phyloP scores from a whole-genome alignment of 2,329 filamentous ascomycete genomes.

The Anisogramma anomala region DNA sequence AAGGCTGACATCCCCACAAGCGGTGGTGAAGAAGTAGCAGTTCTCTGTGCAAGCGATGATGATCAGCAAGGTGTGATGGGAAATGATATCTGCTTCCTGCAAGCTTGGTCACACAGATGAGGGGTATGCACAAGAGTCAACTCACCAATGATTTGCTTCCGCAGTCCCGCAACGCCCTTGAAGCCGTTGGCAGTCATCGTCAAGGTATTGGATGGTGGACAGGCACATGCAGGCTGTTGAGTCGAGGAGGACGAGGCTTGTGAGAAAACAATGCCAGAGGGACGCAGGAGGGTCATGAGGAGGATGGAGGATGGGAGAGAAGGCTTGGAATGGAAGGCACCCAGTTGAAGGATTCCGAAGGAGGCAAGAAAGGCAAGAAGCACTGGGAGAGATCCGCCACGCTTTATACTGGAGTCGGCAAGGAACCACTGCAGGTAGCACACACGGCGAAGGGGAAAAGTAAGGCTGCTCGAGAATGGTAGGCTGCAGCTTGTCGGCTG shows the following conservation, averaged over 20 bases:
- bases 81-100: background rate
- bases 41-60: conserved; percentile 17
- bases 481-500: background rate
- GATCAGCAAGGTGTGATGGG: background rate
- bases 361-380: conserved; percentile 1
- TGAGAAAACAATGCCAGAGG: conserved; percentile 2
- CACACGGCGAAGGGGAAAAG: background rate
- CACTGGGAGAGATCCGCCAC: conserved; percentile 1
- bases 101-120: background rate
- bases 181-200: conserved; percentile 3
- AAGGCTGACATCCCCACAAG: conserved; percentile 15
- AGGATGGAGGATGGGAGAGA: background rate
- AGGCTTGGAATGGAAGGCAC: background rate
- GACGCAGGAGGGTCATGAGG: conserved; percentile 11
- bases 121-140: background rate
- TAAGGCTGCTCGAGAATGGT: background rate
- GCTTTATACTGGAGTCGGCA: background rate
- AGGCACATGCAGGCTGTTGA: background rate
- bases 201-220: background rate
- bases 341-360: background rate
- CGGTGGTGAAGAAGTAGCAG: conserved; percentile 19
- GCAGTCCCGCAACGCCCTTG: conserved; percentile 2
- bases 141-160: conserved; percentile 11
- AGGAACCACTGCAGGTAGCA: background rate
- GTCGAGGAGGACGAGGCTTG: conserved; percentile 1